phyloP scores from a whole-genome alignment of 495 filamentous ascomycete genomes.

The Chaetomium tenue region DNA sequence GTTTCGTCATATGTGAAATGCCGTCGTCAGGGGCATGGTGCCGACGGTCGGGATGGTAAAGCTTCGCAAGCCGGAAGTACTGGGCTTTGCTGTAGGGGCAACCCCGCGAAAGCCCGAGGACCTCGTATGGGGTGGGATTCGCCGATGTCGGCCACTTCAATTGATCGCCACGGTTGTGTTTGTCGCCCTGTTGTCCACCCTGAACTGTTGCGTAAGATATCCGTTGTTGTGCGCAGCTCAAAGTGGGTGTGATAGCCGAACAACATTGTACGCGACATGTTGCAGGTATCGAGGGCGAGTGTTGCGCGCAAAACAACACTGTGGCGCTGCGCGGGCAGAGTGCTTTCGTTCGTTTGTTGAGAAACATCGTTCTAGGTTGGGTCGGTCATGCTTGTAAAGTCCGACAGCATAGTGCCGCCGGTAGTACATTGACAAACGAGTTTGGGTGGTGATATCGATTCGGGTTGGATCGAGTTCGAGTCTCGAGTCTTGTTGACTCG shows the following conservation, averaged over 20 bases:
- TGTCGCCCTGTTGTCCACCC: not conserved
- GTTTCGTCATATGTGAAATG: slow-evolving; percentile 55
- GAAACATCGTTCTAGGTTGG: slow-evolving; percentile 28
- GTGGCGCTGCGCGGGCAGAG: slow-evolving; percentile 31
- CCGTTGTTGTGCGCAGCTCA: not conserved
- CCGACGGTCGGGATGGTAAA: slow-evolving; percentile 87
- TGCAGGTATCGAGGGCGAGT: slow-evolving; percentile 33
- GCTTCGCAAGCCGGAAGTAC: slow-evolving; percentile 88
- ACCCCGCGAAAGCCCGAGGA: slow-evolving; percentile 62
- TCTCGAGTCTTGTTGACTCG: no score
- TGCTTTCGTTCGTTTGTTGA: slow-evolving; percentile 36
- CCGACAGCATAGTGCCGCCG: slow-evolving; percentile 21
- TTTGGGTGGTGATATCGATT: not conserved
- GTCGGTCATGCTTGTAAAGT: slow-evolving; percentile 32
- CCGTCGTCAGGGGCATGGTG: slow-evolving; percentile 45
- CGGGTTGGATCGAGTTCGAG: not conserved
- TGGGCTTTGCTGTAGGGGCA: slow-evolving; percentile 75
- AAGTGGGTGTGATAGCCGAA: not conserved
- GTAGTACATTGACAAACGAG: not conserved
- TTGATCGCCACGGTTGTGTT: slow-evolving; percentile 32
- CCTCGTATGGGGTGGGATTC: slow-evolving; percentile 85
- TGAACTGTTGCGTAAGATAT: slow-evolving; percentile 30
- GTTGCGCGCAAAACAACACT: slow-evolving; percentile 22
- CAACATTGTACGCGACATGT: slow-evolving; percentile 25
- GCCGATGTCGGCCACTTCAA: slow-evolving; percentile 42